Evolutionary conservation across 768 basidiomycete species (phyloP).

Genomic region (Mycena maculata): DNA sequence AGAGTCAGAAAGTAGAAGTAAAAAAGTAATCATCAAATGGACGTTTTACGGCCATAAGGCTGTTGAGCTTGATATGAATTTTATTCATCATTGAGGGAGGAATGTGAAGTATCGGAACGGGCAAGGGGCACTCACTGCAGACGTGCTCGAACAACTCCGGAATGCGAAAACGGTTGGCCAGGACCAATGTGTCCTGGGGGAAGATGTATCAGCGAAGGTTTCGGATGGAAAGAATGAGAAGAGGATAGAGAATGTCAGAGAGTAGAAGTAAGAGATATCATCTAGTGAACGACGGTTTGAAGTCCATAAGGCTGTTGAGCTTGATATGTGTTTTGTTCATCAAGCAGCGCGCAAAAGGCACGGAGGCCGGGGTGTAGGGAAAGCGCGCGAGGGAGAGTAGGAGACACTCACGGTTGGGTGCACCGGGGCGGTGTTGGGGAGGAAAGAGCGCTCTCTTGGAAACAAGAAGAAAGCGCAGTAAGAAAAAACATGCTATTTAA

Average conservation of each 20-base stretch:
- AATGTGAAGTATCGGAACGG: not conserved
- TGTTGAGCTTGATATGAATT: conserved; percentile 32
- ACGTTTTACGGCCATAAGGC: conserved; percentile 30
- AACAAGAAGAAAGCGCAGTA: no score
- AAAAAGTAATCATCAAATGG: conserved; percentile 20
- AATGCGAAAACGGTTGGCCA: no score
- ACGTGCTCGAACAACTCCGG: no score
- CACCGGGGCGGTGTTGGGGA: no score
- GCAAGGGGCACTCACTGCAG: not conserved
- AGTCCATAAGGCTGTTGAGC: conserved; percentile 31
- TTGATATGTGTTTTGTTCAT: conserved; percentile 30
- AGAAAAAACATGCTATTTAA: no score
- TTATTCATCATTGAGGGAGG: conserved; percentile 22
- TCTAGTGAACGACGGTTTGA: conserved; percentile 14
- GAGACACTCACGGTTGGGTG: conserved; percentile 1
- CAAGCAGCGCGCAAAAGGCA: no score
- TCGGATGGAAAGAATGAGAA: not conserved
- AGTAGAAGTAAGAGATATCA: conserved; percentile 29
- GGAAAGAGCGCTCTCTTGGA: no score
- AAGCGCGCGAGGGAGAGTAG: not conserved
- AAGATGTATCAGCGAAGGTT: not conserved
- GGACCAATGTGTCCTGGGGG: not conserved
- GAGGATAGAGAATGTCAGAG: conserved; percentile 2
- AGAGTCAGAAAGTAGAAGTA: conserved; percentile 29
- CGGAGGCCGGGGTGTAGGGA: not conserved